Conservation (phyloP, 2,329 filamentous ascomycete species). For the Cytospora chrysosperma region DNA sequence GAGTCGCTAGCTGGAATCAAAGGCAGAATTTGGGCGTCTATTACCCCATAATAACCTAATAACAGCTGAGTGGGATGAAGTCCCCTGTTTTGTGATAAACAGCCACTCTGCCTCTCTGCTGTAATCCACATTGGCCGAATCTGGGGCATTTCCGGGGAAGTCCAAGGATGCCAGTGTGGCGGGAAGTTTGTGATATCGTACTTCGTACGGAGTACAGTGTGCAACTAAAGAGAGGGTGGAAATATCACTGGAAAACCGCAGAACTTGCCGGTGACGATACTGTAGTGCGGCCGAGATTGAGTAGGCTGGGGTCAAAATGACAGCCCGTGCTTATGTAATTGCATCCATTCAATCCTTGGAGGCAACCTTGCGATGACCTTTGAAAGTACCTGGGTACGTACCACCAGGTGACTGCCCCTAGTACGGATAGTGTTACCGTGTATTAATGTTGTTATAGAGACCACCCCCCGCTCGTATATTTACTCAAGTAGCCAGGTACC, state of each 20-base stretch:
- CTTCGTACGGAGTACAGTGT: no score
- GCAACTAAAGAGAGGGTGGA: background rate
- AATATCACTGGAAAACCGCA: background rate
- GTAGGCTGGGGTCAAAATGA: background rate
- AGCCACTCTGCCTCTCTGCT: background rate
- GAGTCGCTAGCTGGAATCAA: slow-evolving; percentile 13
- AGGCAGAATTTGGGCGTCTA: slow-evolving; percentile 13
- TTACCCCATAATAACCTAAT: slow-evolving; percentile 27
- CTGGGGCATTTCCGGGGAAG: background rate
- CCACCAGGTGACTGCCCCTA: no score
- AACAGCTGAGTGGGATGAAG: background rate
- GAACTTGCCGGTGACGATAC: background rate
- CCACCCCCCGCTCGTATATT: no score
- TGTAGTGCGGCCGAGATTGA: background rate
- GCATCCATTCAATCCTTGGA: background rate
- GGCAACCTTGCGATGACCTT: no score
- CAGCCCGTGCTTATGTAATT: slow-evolving; percentile 9
- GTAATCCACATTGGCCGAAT: background rate
- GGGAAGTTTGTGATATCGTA: background rate
- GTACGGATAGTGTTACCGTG: no score
- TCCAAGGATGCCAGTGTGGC: background rate
- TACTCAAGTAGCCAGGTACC: no score
- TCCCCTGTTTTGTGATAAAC: background rate
- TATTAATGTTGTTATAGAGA: no score
- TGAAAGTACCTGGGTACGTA: no score